Evolutionary conservation across 441 rosid species (phyloP).

Genomic region (Hura crepitans): DNA sequence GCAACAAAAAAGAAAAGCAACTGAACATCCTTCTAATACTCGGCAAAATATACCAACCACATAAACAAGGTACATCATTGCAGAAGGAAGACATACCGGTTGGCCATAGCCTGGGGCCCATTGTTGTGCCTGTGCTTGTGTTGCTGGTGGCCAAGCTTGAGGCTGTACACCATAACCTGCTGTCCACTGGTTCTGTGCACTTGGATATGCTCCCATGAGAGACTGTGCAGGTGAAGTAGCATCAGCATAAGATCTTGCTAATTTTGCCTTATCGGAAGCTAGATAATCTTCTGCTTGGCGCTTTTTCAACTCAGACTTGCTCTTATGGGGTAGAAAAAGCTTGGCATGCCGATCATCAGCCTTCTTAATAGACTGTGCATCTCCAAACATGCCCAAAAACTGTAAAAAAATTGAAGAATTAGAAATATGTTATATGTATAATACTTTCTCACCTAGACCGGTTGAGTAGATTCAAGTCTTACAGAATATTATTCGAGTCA

Average conservation of each 20-base stretch:
- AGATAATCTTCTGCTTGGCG: constrained; percentile 81
- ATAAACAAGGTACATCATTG: not conserved
- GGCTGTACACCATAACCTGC: constrained; percentile 77
- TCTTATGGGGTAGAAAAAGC: constrained; percentile 61
- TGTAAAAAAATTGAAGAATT: constrained; percentile 30
- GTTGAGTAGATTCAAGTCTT: too few species aligned
- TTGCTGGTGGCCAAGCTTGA: constrained; percentile 79
- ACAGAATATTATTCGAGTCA: not conserved
- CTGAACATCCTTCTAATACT: not conserved
- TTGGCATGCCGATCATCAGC: constrained; percentile 84
- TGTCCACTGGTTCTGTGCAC: constrained; percentile 72
- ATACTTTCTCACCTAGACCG: too few species aligned
- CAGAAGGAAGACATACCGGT: constrained; percentile 40
- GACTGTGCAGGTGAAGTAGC: constrained; percentile 58
- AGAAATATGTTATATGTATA: not conserved
- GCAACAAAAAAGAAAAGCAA: not conserved
- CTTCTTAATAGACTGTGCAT: constrained; percentile 52
- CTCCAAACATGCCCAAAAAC: constrained; percentile 85
- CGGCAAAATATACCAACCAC: not conserved
- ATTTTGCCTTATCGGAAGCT: constrained; percentile 71
- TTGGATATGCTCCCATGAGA: constrained; percentile 66
- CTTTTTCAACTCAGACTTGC: constrained; percentile 65
- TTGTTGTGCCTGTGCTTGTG: constrained; percentile 66
- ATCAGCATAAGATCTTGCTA: constrained; percentile 57
- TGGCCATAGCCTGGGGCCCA: constrained; percentile 80